Evolutionary conservation across 805 yeast genomes (phyloP), one percentile per base, ranked within the genome.

Genomic region (Yarrowia keelungensis): DNA sequence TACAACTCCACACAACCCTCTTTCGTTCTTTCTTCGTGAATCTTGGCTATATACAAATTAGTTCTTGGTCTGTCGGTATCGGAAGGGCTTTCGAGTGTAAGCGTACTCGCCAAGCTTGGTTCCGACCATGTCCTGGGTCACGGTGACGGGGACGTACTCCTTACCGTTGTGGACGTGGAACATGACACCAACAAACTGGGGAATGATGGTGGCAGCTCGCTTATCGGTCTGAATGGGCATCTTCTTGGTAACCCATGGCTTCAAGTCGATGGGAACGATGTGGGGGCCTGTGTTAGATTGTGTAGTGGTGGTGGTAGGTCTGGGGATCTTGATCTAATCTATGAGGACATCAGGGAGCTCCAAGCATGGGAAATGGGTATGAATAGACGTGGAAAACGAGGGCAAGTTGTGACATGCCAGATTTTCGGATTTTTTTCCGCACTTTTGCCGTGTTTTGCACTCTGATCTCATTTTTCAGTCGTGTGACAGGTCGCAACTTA

Each of bases 81-180:
- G 87, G 79, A 91, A 91, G 77, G 89, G 87, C 85, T 91, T 91
- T 80, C 98, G 86, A 1, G 99, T 95, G 68, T 93, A 91, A 1
- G 97, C 97, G 81, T 91, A 95, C 78, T 94, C 98, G 1, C 99
- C 99, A 69, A 95, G 81, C 77, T 94, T 95, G 73, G 88, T 86
- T 19, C 99, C 99, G 70, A 95, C 97, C 99, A 95, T 95, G 74
- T 95, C 95, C 76, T 95, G 98, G 9, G 89, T 86, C 22, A 95
- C 85, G 72, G 89, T 91, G 67, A 95, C 84, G 65, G 92, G 91
- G 47, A 92, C 97, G 76, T 93, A 95, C 73, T 92, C 97, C 76
- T 89, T 91, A 38, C 99, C 99, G 79, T 95, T 95, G 80, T 95
- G 99, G 43, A 95, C 91, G 79, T 95, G 97, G 79, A 95, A 95